phyloP scores from a whole-genome alignment of 2,329 filamentous ascomycete species.

The Gaeumannomyces tritici region DNA sequence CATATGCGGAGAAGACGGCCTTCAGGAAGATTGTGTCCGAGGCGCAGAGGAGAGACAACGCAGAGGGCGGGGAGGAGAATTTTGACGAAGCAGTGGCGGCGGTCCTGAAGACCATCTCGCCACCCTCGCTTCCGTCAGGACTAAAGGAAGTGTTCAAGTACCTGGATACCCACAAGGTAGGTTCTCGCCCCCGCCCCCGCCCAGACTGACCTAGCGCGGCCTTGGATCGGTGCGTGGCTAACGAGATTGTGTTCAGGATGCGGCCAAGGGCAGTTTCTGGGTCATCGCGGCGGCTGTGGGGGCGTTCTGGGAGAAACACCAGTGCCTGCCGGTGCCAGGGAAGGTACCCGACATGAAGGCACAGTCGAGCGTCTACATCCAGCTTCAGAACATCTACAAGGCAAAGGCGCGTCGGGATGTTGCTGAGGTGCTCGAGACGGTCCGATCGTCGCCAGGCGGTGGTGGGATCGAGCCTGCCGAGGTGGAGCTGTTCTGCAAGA shows the following conservation, averaged over 20 bases:
- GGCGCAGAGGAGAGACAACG: constrained; percentile 58
- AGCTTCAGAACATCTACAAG: constrained; percentile 90
- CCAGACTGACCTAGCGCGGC: constrained; percentile 1
- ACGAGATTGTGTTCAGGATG: constrained; percentile 8
- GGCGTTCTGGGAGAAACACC: constrained; percentile 64
- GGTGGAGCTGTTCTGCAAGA: constrained; percentile 90
- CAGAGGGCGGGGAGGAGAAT: constrained; percentile 91
- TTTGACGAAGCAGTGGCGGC: constrained; percentile 86
- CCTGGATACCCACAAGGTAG: constrained; percentile 6
- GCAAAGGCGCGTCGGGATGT: constrained; percentile 71
- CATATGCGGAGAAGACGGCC: constrained; percentile 76
- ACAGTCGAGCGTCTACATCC: constrained; percentile 78
- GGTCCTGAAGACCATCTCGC: constrained; percentile 76
- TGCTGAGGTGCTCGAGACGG: constrained; percentile 59
- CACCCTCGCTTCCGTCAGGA: constrained; percentile 55
- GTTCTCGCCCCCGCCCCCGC: neutral
- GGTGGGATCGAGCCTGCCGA: constrained; percentile 53
- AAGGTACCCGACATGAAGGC: constrained; percentile 97
- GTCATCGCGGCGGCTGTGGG: constrained; percentile 73
- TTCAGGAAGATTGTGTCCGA: constrained; percentile 65
- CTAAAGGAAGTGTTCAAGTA: constrained; percentile 74
- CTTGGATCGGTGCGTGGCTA: neutral
- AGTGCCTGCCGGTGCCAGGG: constrained; percentile 72
- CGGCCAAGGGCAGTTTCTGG: constrained; percentile 67
- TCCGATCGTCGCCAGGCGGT: constrained; percentile 41